phyloP scores from a whole-genome alignment of 108 stramenopile species.

The Cyclotella distinguenda region DNA sequence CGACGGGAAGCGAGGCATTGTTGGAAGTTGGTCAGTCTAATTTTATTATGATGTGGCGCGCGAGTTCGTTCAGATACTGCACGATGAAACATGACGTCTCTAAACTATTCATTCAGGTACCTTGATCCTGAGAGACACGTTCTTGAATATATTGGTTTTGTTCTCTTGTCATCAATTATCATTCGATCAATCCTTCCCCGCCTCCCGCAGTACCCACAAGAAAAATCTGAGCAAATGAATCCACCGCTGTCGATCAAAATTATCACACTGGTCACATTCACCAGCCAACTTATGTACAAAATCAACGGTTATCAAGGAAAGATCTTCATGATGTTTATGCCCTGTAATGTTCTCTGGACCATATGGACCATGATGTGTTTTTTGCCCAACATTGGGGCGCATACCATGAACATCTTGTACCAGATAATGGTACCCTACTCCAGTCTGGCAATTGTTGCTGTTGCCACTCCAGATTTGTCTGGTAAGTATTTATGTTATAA shows the following conservation, averaged over 20 bases:
- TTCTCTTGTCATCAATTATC: constrained; percentile 18
- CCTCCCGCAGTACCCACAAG: constrained; percentile 31
- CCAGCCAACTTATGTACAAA: constrained; percentile 42
- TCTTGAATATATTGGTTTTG: constrained; percentile 31
- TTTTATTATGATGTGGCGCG: not conserved
- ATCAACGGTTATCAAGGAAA: constrained; percentile 47
- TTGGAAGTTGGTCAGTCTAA: constrained; percentile 32
- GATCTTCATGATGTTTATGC: constrained; percentile 43
- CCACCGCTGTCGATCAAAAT: constrained; percentile 37
- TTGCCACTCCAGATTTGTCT: constrained; percentile 47
- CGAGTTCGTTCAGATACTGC: not conserved
- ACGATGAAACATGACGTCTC: not conserved
- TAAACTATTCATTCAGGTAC: constrained; percentile 5
- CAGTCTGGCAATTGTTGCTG: constrained; percentile 42
- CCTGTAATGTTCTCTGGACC: constrained; percentile 49
- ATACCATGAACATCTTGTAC: constrained; percentile 40
- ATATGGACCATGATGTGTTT: constrained; percentile 39
- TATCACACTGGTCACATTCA: constrained; percentile 24
- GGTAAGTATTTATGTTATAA: not conserved
- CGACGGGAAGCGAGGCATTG: constrained; percentile 41
- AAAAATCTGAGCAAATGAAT: constrained; percentile 16
- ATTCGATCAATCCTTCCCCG: constrained; percentile 24
- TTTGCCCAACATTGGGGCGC: constrained; percentile 23
- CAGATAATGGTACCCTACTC: constrained; percentile 41
- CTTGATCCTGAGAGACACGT: constrained; percentile 44